Evolutionary conservation across 148 eudicot species (phyloP), one percentile per base, ranked within the genome.

Genomic region (Chenopodium suecicum): DNA sequence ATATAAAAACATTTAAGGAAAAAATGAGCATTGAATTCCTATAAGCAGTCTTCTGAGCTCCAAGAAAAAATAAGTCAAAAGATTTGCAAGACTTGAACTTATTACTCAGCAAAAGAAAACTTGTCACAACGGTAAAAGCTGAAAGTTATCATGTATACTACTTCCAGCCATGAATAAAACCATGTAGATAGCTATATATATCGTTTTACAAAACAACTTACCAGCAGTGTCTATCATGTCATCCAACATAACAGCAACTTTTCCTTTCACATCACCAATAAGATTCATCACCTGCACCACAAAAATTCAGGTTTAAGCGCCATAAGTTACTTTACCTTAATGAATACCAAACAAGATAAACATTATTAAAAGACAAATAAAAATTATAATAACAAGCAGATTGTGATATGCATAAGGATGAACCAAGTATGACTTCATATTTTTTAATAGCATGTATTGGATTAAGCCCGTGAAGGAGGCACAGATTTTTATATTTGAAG

Each of bases 171-270:
- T 46, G 27, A 73, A 4, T 27, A 60, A 73, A 69, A 62, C 47
- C 63, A 7, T 17, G 64, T 19, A 44, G 29, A 8, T 25, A 12
- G 23, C 25, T 81, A 48, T 3, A 9, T 27, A 23, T 65, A 46
- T 64, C 32, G 0, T 52, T 32, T 54, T 12, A 16, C 46, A 47
- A 14, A 65, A 72, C 34, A 72, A 84, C 89, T 80, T 81, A 91
- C 98, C 98, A 82, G 97, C 98, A 44, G 98, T 94, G 85, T 94
- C 98, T 83, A 94, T 94, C 98, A 94, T 94, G 81, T 94, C 98
- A 89, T 94, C 98, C 69, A 94, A 87, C 98, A 94, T 91, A 22
- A 94, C 97, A 76, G 98, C 98, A 73, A 94, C 98, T 86, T 94
- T 94, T 81, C 98, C 98, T 86, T 83, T 91, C 63, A 94, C 98